Base-by-base conservation (phyloP, 2,329 filamentous ascomycete genomes). In the Didymella pinodella region DNA sequence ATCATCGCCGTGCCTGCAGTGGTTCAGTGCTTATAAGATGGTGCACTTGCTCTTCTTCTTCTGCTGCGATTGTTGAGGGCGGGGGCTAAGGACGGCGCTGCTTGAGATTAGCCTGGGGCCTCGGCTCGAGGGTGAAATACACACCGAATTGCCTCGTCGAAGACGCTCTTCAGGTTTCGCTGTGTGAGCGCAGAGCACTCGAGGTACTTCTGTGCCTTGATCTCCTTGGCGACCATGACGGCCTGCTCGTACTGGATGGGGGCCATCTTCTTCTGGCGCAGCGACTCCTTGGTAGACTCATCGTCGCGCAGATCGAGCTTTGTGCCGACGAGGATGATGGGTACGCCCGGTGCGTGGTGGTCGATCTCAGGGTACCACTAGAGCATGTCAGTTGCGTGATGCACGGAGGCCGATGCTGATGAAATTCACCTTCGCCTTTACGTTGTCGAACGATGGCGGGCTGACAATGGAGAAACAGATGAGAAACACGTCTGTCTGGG, bases 381-480 rank as follows among this genome's bases (percentile, higher is more conserved):
- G 20, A 4, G 16, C 2, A 10, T 29, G 47, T 52, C 64, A 77
- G 68, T 57, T 47, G 28, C 16, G 28, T 28, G 45, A 28, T 28
- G 14, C 29, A 25, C 16, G 47, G 28, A 10, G 14, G 32, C 32
- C 47, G 53, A 20, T n/a, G 25, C 11, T 29, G 7, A 7, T 43
- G 50, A 31, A 47, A 41, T 84, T 67, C 83, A 97, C 93, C 90
- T 98, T 99, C 62, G 93, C 93, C 82, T 93, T 95, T 77, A 99
- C 94, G 87, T 99, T 99, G 81, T 98, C 95, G 75, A 97, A 98
- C 31, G 94, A 97, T 22, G 95, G 92, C 48, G 94, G 94, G 87
- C 91, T 96, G 80, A 97, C 93, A 75, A 98, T 96, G 66, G 93
- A 97, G 82, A 98, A 98, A 82, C 94, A 98, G 77, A 98, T 97